Percentiles rank a stretch among this genome's conserved stretches.
Evolutionary conservation across 2,329 filamentous ascomycete genomes (phyloP).

Genomic region (Colletotrichum limetticola): DNA sequence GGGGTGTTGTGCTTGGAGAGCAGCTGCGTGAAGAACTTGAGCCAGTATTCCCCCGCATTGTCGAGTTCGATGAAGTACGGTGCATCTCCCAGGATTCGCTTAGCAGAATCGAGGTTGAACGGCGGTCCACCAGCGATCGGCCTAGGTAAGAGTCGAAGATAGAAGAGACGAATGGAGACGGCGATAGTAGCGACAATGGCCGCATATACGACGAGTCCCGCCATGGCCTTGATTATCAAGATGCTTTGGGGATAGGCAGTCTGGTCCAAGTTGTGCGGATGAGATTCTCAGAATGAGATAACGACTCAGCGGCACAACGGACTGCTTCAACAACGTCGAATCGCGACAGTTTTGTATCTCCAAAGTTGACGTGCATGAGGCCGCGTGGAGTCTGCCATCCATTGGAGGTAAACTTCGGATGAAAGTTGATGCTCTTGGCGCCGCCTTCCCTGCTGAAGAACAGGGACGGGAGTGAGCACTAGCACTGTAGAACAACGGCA

Average conservation of each 20-base stretch:
- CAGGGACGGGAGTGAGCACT: background rate
- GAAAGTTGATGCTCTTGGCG: background rate
- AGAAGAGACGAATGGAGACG: background rate
- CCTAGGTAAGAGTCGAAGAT: background rate
- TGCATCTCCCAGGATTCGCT: background rate
- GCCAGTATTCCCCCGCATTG: background rate
- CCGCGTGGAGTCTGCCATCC: background rate
- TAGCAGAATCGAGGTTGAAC: background rate
- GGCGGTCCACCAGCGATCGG: background rate
- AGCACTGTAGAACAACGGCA: background rate
- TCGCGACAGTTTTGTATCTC: background rate
- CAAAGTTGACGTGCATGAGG: background rate
- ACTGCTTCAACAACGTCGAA: background rate
- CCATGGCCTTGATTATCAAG: background rate
- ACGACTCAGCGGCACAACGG: background rate
- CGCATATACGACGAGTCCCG: background rate
- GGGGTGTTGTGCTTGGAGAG: background rate
- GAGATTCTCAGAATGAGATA: too few species aligned
- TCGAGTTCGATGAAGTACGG: background rate
- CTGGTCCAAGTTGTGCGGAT: too few species aligned
- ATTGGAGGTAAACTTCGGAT: background rate
- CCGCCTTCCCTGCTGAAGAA: background rate
- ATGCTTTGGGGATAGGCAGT: background rate
- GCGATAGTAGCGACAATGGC: background rate
- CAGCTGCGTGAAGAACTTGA: slow-evolving; percentile 1